Evolutionary conservation across 169 alveolate genomes (phyloP).

Genomic region (Babesia bovis): DNA sequence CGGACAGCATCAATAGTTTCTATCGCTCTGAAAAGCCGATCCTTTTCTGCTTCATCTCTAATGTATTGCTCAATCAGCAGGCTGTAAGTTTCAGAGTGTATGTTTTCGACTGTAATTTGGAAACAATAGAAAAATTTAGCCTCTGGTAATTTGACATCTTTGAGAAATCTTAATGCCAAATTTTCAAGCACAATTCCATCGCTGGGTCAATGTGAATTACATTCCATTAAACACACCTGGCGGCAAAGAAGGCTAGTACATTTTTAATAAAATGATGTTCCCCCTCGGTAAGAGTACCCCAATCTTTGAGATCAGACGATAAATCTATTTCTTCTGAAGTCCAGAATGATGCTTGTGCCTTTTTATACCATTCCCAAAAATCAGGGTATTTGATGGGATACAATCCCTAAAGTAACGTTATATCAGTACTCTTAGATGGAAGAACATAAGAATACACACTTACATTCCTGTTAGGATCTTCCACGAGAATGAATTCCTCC

Average conservation of each 20-base stretch:
- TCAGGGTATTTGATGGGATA: constrained; percentile 89
- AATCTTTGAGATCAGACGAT: constrained; percentile 91
- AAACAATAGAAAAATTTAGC: constrained; percentile 97
- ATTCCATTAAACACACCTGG: constrained; percentile 63
- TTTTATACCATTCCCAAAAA: constrained; percentile 96
- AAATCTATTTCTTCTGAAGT: constrained; percentile 98
- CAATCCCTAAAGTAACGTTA: constrained; percentile 36
- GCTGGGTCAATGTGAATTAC: constrained; percentile 31
- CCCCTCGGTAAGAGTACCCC: constrained; percentile 87
- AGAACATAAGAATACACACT: neutral
- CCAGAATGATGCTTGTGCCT: constrained; percentile 98
- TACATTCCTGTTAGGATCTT: constrained; percentile 33
- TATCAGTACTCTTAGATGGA: neutral
- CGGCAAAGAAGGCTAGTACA: constrained; percentile 97
- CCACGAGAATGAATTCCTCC: constrained; percentile 40
- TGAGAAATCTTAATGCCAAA: constrained; percentile 90
- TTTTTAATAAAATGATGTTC: constrained; percentile 93
- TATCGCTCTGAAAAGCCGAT: constrained; percentile 91
- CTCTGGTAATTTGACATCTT: constrained; percentile 95
- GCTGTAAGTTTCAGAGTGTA: constrained; percentile 96
- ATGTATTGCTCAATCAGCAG: constrained; percentile 88
- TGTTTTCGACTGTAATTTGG: constrained; percentile 97
- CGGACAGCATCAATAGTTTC: constrained; percentile 90
- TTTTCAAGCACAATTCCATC: constrained; percentile 99
- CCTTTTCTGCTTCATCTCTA: constrained; percentile 90